Evolutionary conservation across 192 early-diverging fungal genomes (phyloP).

Genomic region (Backusella australiensis): DNA sequence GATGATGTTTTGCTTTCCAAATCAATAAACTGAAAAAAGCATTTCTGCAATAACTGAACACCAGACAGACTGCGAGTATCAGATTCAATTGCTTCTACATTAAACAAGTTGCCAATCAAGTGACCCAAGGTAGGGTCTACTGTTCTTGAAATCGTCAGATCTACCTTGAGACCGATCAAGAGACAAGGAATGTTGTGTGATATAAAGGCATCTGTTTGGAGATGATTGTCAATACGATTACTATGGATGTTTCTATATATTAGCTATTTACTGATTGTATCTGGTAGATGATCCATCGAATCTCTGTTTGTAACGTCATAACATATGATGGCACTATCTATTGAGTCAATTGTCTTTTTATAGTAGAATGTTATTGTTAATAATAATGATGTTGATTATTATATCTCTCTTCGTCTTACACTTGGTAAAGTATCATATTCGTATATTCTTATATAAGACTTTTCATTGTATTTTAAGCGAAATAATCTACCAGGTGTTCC

Average conservation of each 20-base stretch:
- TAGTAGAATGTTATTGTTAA: background rate
- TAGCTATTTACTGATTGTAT: slow-evolving; percentile 29
- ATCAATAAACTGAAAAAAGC: background rate
- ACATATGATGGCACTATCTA: slow-evolving; percentile 30
- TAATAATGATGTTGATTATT: no score
- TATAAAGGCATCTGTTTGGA: slow-evolving; percentile 11
- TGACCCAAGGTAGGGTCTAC: slow-evolving; percentile 19
- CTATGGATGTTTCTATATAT: background rate
- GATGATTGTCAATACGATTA: background rate
- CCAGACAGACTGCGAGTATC: background rate
- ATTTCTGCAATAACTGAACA: slow-evolving; percentile 9
- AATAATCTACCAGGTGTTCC: background rate
- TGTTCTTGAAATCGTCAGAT: slow-evolving; percentile 19
- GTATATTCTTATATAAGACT: background rate
- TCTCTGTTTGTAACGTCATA: slow-evolving; percentile 27
- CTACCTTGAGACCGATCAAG: slow-evolving; percentile 31
- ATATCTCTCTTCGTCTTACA: background rate
- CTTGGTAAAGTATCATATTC: background rate
- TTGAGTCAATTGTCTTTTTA: background rate
- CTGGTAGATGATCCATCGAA: slow-evolving; percentile 33
- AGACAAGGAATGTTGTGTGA: slow-evolving; percentile 18
- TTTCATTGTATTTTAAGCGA: slow-evolving; percentile 14
- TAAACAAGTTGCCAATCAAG: slow-evolving; percentile 12
- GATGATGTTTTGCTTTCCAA: background rate
- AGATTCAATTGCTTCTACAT: slow-evolving; percentile 7